These are phyloP conservation scores for Chaetomium globosum DNA, from an alignment of 2,329 filamentous ascomycete genomes.

Conservation along the genomic window DNA sequence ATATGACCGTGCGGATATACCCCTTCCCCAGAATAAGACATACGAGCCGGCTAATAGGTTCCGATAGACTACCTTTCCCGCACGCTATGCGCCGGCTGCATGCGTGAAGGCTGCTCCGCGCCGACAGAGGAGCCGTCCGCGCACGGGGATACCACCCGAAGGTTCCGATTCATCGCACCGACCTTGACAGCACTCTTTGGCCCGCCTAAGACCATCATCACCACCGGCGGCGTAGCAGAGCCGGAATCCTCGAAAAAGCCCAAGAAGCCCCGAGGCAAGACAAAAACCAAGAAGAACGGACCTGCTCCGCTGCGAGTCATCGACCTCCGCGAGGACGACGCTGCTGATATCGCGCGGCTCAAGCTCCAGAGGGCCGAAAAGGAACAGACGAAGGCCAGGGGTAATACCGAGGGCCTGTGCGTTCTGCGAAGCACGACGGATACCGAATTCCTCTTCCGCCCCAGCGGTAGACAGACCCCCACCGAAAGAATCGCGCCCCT, in stretches of 20 bases:
- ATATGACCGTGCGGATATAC: background rate
- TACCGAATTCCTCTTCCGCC: too few species aligned
- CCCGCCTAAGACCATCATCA: background rate
- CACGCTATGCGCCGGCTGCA: background rate
- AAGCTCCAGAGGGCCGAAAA: too few species aligned
- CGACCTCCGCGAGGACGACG: constrained; percentile 1
- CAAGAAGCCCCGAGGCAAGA: background rate
- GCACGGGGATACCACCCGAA: background rate
- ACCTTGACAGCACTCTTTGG: background rate
- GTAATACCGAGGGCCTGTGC: too few species aligned
- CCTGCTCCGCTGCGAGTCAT: background rate
- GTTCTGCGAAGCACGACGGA: too few species aligned
- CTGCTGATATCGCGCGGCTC: too few species aligned
- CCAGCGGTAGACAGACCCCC: too few species aligned
- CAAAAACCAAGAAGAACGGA: background rate
- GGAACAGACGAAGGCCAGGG: too few species aligned
- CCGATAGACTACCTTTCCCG: background rate
- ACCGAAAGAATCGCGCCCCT: too few species aligned
- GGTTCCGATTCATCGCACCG: too few species aligned
- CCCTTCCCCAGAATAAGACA: background rate
- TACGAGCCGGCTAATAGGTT: background rate
- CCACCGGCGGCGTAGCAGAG: background rate
- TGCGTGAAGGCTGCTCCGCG: background rate
- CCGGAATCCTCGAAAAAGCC: background rate
- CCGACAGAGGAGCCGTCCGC: background rate